phyloP scores from a whole-genome alignment of 1,284 basidiomycete species.

The Cryptococcus neoformans region DNA sequence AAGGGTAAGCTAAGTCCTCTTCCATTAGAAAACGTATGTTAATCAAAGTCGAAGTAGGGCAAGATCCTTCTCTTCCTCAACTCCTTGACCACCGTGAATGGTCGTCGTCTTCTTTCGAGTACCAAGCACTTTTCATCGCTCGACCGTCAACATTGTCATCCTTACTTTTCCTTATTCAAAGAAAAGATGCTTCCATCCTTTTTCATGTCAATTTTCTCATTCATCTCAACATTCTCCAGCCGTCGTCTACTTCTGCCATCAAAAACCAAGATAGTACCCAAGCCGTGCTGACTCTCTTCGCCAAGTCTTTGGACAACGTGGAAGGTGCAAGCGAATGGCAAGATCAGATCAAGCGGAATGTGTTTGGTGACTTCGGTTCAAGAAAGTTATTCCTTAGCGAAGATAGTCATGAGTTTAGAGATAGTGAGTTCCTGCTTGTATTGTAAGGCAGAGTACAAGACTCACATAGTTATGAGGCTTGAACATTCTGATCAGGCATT shows the following conservation, averaged over 20 bases:
- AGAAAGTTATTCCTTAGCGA: conserved; percentile 13
- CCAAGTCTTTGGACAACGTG: neutral
- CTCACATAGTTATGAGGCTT: neutral
- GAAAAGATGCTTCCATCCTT: conserved; percentile 5
- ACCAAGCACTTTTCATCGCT: conserved; percentile 1
- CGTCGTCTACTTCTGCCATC: too few species aligned
- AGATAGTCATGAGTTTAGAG: conserved; percentile 7
- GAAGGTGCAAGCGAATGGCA: neutral
- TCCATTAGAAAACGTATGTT: neutral
- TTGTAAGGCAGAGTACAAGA: too few species aligned
- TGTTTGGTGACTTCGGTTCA: conserved; percentile 17
- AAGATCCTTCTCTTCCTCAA: conserved; percentile 1
- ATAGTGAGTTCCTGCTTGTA: conserved; percentile 1
- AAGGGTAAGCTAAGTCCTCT: conserved; percentile 7
- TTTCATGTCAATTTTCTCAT: conserved; percentile 20
- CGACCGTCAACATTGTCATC: conserved; percentile 2
- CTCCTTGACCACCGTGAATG: conserved; percentile 9
- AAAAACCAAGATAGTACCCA: conserved; percentile 3
- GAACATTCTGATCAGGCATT: conserved; percentile 4
- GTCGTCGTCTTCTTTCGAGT: conserved; percentile 16
- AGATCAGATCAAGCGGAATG: neutral
- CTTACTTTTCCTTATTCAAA: neutral
- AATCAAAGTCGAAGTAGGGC: neutral
- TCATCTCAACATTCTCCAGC: conserved; percentile 12
- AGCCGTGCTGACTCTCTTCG: conserved; percentile 1